These are phyloP conservation scores for Xanthoceras sorbifolium DNA, from an alignment of 345 rosid species.

Conservation along the genomic window DNA sequence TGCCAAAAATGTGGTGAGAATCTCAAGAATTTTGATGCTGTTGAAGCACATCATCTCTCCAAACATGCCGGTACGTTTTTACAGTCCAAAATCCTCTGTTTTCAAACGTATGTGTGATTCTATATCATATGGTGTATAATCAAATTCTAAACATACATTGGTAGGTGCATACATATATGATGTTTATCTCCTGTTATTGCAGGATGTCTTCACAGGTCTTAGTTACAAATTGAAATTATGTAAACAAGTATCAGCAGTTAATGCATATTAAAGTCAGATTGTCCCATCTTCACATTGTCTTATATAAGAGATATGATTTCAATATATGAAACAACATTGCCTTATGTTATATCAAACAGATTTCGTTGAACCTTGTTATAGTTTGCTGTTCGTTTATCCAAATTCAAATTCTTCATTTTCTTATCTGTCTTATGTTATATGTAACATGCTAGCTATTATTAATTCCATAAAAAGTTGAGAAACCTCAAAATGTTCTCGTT, in stretches of 20 bases:
- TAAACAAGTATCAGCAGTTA: no score
- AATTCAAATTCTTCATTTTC: no score
- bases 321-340: no score
- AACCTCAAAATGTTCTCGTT: neutral
- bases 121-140: neutral
- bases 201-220: no score
- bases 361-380: neutral
- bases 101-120: neutral
- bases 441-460: neutral
- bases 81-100: neutral
- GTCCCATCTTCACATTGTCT: no score
- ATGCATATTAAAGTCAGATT: no score
- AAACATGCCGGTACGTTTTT: constrained; percentile 58
- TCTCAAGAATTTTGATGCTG: constrained; percentile 45
- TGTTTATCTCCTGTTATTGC: neutral
- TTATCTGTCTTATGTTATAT: no score
- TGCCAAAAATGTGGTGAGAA: constrained; percentile 56
- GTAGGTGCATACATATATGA: neutral
- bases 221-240: no score
- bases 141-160: neutral
- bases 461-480: no score
- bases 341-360: neutral
- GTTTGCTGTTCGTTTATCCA: neutral
- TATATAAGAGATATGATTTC: neutral
- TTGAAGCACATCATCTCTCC: constrained; percentile 56